Percentiles rank a stretch among this genome's conserved stretches.
Evolutionary conservation across 257 asterid genomes (phyloP).

Genomic region (Plectranthus barbatus): DNA sequence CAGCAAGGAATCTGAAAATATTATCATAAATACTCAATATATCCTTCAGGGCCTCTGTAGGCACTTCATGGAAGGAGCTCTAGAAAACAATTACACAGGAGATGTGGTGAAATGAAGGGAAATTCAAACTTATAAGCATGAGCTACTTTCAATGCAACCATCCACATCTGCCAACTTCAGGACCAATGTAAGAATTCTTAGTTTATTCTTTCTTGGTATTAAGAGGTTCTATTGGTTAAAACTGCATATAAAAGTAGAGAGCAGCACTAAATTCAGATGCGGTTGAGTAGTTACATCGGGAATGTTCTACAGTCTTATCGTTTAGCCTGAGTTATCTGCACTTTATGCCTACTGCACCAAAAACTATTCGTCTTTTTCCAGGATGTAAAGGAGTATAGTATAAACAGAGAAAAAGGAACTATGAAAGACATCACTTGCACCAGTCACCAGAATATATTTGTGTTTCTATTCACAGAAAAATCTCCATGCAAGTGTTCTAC

Average conservation of each 20-base stretch:
- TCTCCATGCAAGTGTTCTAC: background rate
- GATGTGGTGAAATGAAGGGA: background rate
- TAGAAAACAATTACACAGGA: background rate
- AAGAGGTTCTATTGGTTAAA: background rate
- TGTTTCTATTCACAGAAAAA: background rate
- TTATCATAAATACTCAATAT: background rate
- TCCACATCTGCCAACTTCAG: constrained; percentile 4
- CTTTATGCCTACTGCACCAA: background rate
- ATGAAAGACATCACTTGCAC: background rate
- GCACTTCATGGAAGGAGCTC: background rate
- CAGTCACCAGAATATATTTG: constrained; percentile 1
- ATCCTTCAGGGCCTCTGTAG: background rate
- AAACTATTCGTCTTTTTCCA: background rate
- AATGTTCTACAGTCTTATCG: background rate
- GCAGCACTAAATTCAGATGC: background rate
- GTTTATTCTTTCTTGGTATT: background rate
- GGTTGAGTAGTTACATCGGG: background rate
- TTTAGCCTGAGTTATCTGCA: background rate
- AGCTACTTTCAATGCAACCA: constrained; percentile 2
- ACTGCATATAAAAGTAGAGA: background rate
- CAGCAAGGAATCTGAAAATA: background rate
- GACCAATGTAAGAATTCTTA: background rate
- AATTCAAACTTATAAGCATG: background rate
- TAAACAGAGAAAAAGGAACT: background rate
- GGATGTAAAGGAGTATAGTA: background rate